A percentile compares a stretch with the other conserved stretches of the same genome.
Evolutionary conservation across 2,329 filamentous ascomycete species (phyloP).

Genomic region (Chaetomiaceae sp.): DNA sequence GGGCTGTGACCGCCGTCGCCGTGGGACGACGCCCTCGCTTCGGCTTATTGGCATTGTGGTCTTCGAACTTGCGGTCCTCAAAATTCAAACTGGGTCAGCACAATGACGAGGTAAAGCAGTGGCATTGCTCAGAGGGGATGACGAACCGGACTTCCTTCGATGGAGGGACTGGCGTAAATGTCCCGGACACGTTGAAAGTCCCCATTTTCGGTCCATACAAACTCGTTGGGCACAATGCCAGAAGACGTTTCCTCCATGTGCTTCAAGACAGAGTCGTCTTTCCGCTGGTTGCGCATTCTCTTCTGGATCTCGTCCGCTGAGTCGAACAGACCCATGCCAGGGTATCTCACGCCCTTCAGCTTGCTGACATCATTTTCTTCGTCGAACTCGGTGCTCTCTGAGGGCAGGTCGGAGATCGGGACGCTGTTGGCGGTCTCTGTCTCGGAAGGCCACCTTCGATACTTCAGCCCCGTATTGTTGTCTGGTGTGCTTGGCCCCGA

Average conservation of each 20-base stretch:
- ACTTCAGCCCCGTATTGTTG: conserved; percentile 14
- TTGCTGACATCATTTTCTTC: conserved; percentile 36
- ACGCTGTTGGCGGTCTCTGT: conserved; percentile 26
- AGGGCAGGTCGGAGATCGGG: conserved; percentile 22
- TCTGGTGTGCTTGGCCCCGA: conserved; percentile 17
- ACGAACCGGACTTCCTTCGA: conserved; percentile 47
- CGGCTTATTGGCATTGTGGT: conserved; percentile 17
- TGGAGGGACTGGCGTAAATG: conserved; percentile 56
- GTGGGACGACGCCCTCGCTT: conserved; percentile 22
- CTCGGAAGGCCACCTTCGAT: conserved; percentile 30
- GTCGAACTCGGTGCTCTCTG: conserved; percentile 28
- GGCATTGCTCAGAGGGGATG: conserved; percentile 1
- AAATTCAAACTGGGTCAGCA: not conserved
- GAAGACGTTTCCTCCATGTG: conserved; percentile 61
- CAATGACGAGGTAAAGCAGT: too few relatives aligned
- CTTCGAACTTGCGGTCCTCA: conserved; percentile 22
- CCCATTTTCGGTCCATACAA: conserved; percentile 54
- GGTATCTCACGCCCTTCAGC: conserved; percentile 69
- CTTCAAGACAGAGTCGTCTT: conserved; percentile 64
- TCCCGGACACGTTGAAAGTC: conserved; percentile 48
- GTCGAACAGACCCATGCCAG: conserved; percentile 78
- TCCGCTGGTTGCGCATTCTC: conserved; percentile 72
- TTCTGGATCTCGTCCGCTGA: conserved; percentile 69
- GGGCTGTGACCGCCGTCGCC: not conserved
- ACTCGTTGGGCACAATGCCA: conserved; percentile 58